Evolutionary conservation across 495 filamentous ascomycete species (phyloP), one percentile per base, ranked within the genome.

Genomic region (Aspergillus heteromorphus): DNA sequence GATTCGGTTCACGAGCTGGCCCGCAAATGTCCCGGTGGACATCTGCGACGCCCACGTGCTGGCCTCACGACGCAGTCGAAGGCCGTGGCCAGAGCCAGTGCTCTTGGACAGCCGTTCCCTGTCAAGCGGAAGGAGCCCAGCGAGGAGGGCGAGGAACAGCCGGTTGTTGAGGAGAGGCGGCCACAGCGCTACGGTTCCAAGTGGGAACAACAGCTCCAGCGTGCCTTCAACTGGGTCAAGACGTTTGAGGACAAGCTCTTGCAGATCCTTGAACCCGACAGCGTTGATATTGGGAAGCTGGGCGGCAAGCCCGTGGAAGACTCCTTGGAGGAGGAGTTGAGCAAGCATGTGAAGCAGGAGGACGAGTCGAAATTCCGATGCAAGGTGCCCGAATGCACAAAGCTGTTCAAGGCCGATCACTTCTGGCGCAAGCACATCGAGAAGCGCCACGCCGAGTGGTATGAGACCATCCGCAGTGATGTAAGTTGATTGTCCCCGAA

Each of bases 381-480:
- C 83, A 96, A 91, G 68, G 90, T 96, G 17, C 91, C 91, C 2
- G 89, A 95, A 31, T 99, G 93, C 68, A 84, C 88, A 0, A 99
- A 99, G 68, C 78, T 97, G 18, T 99, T 99, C 82, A 97, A 97
- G 69, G 95, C 92, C 29, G 87, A 95, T 6, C 79, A 86, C 56
- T 99, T 97, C 69, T 99, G 93, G 93, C 85, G 83, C 58, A 99
- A 99, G 74, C 93, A 99, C 61, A 83, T 97, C 17, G 95, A 97
- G 68, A 98, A 98, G 73, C 87, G 95, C 29, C 93, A 99, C 65
- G 58, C 79, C 0, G 92, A 97, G 53, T 99, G 90, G 90, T 81
- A 86, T 48, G 85, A 92, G 11, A 81, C 75, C 49, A 78, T 96
- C 64, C 85, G 84, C 70, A 81, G 83, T 63, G 90, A 96, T 74